These are phyloP conservation scores for Cylindrodendrum hubeiense DNA, from an alignment of 2,329 filamentous ascomycete species.

Conservation along the genomic window DNA sequence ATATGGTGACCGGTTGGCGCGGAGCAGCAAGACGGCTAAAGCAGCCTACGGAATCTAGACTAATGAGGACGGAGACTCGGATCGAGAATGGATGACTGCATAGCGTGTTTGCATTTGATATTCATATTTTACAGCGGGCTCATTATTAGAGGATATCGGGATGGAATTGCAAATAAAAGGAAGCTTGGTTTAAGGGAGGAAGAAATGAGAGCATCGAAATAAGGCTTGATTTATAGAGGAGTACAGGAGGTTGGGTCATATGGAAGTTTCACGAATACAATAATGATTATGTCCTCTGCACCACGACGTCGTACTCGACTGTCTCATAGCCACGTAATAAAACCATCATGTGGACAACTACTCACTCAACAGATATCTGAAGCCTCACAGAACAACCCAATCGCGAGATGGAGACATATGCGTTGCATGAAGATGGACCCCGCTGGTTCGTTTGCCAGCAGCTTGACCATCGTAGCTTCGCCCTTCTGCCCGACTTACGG, in stretches of 20 bases:
- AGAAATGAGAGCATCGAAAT: not conserved
- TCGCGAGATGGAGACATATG: too few relatives aligned
- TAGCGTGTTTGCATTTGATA: not conserved
- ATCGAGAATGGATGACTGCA: not conserved
- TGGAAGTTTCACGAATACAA: not conserved
- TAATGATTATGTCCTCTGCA: not conserved
- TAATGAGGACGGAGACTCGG: not conserved
- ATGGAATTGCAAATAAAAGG: not conserved
- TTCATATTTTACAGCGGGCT: not conserved
- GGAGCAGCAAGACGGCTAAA: constrained; percentile 44
- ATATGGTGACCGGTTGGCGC: constrained; percentile 46
- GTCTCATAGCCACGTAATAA: not conserved
- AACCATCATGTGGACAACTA: not conserved
- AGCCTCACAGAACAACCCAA: too few relatives aligned
- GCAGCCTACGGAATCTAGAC: constrained; percentile 38
- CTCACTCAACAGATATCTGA: not conserved
- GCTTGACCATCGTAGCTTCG: too few relatives aligned
- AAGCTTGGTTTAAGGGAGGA: not conserved
- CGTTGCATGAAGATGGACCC: too few relatives aligned
- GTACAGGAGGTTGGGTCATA: not conserved
- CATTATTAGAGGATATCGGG: not conserved
- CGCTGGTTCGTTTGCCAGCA: too few relatives aligned
- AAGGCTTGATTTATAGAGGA: not conserved
- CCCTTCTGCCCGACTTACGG: too few relatives aligned
- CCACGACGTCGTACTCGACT: not conserved